These are phyloP conservation scores for Aurantiochytrium sp. DNA, from an alignment of 108 stramenopile species.

Conservation along the genomic window DNA sequence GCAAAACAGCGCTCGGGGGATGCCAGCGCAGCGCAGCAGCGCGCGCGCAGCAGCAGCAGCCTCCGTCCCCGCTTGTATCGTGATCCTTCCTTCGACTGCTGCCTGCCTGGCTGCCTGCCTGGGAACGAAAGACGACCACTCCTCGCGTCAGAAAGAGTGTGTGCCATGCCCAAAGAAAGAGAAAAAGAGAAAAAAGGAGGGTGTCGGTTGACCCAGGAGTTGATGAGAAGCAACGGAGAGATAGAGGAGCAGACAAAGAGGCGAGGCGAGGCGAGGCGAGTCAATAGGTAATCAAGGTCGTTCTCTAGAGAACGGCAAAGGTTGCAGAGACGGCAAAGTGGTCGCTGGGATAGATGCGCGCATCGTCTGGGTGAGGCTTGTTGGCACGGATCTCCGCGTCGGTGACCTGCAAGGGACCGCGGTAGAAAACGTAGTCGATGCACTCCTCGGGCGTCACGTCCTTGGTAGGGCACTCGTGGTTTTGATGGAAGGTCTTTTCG, in stretches of 20 bases:
- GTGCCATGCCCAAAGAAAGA: no score
- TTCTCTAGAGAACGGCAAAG: not conserved
- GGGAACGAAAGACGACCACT: no score
- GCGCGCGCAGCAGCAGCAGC: no score
- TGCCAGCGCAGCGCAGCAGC: no score
- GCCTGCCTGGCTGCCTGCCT: no score
- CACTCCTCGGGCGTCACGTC: not conserved
- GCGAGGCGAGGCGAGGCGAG: not conserved
- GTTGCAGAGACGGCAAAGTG: not conserved
- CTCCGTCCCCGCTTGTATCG: no score
- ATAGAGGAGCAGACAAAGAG: not conserved
- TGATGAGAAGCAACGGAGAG: not conserved
- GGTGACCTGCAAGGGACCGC: not conserved
- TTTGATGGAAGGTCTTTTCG: not conserved
- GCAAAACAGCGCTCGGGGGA: no score
- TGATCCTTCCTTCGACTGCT: no score
- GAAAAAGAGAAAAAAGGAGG: no score
- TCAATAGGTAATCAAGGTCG: no score
- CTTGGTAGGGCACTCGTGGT: not conserved
- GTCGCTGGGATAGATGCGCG: not conserved
- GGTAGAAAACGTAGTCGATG: not conserved
- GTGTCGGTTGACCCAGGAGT: not conserved
- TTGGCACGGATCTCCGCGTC: not conserved
- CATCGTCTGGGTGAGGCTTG: not conserved
- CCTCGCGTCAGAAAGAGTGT: no score